These are phyloP conservation scores for Myriosclerotinia scirpicola DNA, from an alignment of 2,329 filamentous ascomycete species.

Conservation along the genomic window DNA sequence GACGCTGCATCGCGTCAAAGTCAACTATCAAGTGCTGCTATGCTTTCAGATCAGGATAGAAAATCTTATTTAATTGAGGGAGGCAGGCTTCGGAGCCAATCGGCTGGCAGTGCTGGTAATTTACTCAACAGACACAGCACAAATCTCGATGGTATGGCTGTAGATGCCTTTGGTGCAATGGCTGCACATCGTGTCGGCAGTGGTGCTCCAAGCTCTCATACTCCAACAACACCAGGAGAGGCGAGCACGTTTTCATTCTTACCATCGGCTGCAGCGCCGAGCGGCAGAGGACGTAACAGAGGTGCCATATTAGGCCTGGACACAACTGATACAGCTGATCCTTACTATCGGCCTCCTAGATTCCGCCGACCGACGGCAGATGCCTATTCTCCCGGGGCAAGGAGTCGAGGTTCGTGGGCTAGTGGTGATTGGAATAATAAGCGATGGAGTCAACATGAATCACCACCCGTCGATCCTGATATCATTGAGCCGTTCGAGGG, in stretches of 20 bases:
- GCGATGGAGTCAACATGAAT: constrained; percentile 40
- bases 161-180: constrained; percentile 45
- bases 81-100: constrained; percentile 60
- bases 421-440: constrained; percentile 49
- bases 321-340: constrained; percentile 61
- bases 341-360: constrained; percentile 86
- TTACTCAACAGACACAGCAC: constrained; percentile 57
- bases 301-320: constrained; percentile 49
- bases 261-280: constrained; percentile 46
- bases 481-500: constrained; percentile 43
- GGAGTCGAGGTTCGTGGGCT: constrained; percentile 47
- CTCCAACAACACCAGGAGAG: constrained; percentile 72
- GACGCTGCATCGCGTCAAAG: constrained; percentile 70
- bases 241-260: constrained; percentile 72
- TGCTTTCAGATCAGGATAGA: constrained; percentile 69
- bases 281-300: constrained; percentile 32
- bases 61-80: constrained; percentile 56
- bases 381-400: constrained; percentile 43
- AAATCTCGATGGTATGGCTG: constrained; percentile 53
- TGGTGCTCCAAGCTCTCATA: constrained; percentile 62
- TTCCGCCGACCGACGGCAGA: constrained; percentile 65
- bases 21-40: constrained; percentile 78
- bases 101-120: constrained; percentile 59
- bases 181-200: constrained; percentile 43
- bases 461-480: constrained; percentile 43